phyloP scores from a whole-genome alignment of 2,329 filamentous ascomycete species.

The Fusarium xyrophilum region DNA sequence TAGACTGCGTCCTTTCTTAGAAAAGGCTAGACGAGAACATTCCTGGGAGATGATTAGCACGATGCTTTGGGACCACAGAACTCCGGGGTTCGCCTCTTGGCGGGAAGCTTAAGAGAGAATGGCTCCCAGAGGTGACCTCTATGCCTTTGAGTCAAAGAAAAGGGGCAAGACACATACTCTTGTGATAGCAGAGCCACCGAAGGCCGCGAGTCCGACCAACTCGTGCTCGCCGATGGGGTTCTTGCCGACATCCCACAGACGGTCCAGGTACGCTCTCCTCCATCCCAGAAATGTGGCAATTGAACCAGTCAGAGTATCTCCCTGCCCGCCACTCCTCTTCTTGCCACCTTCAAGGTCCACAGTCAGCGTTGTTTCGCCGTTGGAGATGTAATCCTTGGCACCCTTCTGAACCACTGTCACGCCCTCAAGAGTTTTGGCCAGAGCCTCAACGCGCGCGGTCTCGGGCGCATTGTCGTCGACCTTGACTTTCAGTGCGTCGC shows the following conservation, averaged over 20 bases:
- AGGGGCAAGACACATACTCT: slow-evolving; percentile 60
- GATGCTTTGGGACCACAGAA: not conserved
- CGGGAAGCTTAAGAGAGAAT: not conserved
- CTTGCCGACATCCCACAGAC: slow-evolving; percentile 71
- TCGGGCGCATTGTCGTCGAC: slow-evolving; percentile 49
- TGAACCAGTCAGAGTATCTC: slow-evolving; percentile 90
- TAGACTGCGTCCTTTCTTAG: slow-evolving; percentile 82
- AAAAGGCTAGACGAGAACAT: slow-evolving; percentile 86
- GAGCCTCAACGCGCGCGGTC: slow-evolving; percentile 62
- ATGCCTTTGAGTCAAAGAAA: not conserved
- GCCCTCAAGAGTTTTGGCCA: slow-evolving; percentile 80
- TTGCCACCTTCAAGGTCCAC: slow-evolving; percentile 80
- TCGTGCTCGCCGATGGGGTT: slow-evolving; percentile 59
- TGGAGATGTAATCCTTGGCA: slow-evolving; percentile 78
- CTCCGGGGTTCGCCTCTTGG: not conserved
- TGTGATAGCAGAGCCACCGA: slow-evolving; percentile 85
- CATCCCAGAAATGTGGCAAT: slow-evolving; percentile 90
- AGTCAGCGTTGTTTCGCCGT: slow-evolving; percentile 76
- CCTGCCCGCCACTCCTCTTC: slow-evolving; percentile 93
- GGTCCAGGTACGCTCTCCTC: slow-evolving; percentile 84
- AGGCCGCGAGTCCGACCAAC: slow-evolving; percentile 79
- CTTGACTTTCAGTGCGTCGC: slow-evolving; percentile 75
- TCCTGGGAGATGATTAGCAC: slow-evolving; percentile 55
- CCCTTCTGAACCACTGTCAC: slow-evolving; percentile 95
- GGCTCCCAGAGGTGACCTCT: not conserved